These are phyloP conservation scores for Gaultheria prostrata DNA, from an alignment of 148 eudicot species.

Conservation along the genomic window DNA sequence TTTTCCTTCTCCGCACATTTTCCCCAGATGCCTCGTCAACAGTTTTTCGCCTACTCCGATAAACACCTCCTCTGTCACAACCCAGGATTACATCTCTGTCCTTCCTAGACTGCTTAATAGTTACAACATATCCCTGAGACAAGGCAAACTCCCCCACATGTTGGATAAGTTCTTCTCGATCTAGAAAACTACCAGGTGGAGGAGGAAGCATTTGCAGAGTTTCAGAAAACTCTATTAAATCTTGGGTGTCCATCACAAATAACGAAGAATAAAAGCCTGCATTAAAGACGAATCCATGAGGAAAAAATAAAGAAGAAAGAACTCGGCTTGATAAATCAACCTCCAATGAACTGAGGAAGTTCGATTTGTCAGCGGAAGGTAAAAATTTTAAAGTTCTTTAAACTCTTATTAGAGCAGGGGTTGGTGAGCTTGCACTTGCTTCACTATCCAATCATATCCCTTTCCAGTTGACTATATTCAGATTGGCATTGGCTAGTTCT, in stretches of 20 bases:
- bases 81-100: constrained; percentile 58
- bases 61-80: constrained; percentile 75
- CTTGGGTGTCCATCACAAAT: constrained; percentile 19
- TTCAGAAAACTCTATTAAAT: constrained; percentile 23
- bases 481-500: neutral
- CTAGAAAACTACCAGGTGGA: constrained; percentile 59
- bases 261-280: constrained; percentile 3
- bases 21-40: constrained; percentile 43
- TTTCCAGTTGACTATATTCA: neutral
- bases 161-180: constrained; percentile 68
- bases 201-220: constrained; percentile 66
- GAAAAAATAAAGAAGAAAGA: neutral
- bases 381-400: neutral
- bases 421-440: neutral
- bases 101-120: constrained; percentile 58
- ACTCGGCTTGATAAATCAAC: neutral
- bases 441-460: neutral
- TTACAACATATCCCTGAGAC: constrained; percentile 77
- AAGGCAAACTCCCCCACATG: constrained; percentile 71
- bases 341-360: neutral
- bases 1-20: constrained; percentile 43
- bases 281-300: neutral
- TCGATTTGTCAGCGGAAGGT: neutral
- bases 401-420: neutral
- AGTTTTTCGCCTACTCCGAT: constrained; percentile 43